Conservation (phyloP, 257 asterid species). For the Ilex aquifolium region DNA sequence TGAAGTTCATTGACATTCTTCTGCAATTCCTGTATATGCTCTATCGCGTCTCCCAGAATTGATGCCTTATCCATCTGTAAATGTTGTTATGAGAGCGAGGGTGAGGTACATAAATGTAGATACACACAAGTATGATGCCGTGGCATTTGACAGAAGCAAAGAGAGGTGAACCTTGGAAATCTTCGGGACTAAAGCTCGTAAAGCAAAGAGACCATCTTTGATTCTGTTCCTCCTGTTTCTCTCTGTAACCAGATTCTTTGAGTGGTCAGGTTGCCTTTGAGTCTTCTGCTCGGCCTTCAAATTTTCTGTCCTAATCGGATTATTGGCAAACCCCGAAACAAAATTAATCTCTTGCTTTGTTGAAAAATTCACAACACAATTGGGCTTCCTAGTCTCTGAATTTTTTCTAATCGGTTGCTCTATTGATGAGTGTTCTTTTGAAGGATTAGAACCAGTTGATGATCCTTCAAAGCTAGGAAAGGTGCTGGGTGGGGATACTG, state of each 20-base stretch:
- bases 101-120: neutral
- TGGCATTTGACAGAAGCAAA: neutral
- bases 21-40: constrained; percentile 54
- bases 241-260: constrained; percentile 41
- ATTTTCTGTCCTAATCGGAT: constrained; percentile 1
- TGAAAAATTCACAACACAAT: constrained; percentile 16
- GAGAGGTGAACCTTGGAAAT: constrained; percentile 55
- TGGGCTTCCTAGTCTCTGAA: constrained; percentile 16
- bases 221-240: constrained; percentile 77
- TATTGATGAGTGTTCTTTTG: constrained; percentile 27
- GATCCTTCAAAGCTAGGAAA: constrained; percentile 59
- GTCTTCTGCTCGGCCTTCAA: constrained; percentile 19
- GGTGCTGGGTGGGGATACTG: neutral
- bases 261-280: constrained; percentile 26
- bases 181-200: constrained; percentile 78
- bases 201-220: constrained; percentile 53
- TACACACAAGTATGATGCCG: neutral
- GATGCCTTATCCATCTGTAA: constrained; percentile 67
- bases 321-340: constrained; percentile 3
- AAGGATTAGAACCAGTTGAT: constrained; percentile 46
- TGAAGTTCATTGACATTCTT: constrained; percentile 24
- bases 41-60: constrained; percentile 61
- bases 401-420: constrained; percentile 11
- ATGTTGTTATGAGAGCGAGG: neutral
- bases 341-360: constrained; percentile 17